Base-by-base conservation (phyloP, 768 basidiomycete species). In the Boletellus sp. region DNA sequence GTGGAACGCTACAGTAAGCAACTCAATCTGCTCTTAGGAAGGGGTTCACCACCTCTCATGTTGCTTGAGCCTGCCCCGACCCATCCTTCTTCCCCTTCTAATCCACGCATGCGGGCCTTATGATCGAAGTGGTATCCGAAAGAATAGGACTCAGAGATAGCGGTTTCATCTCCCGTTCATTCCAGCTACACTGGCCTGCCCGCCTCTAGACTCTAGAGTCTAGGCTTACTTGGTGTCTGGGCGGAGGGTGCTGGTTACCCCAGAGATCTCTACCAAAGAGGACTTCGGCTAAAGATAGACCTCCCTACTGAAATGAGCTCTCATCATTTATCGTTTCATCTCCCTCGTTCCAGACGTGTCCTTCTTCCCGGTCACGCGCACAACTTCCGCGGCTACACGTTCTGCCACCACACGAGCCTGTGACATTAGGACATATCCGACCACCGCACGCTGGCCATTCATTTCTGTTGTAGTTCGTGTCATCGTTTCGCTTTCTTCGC, bases 401-500 rank as follows among this genome's bases (percentile, higher is more conserved):
- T n/a, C 82, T 45, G 57, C 60, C 2, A 48, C 78, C 17, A 70
- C 77, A 26, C 69, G 89, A 90, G 61, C 74, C 81, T 12, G 65
- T 65, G 1, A 68, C 81, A 39, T 65, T 81, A 35, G 74, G 74
- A 31, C 85, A 17, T 75, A 73, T 37, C 74, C 67, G 3, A 66
- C 86, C 47, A 77, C 79, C 6, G 68, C 69, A 20, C 70, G 75
- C 15, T 81, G 77, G 74, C 59, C 88, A 11, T 73, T 89, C 51
- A 55, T 76, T 33, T 71, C 89, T 15, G 76, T 62, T 23, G 73
- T 71, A 22, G 81, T 72, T 3, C 92, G 88, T 64, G 83, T 92
- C 54, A 74, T 90, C 44, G 78, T 76, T 26, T 93, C 22, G 77
- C 86, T 0, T 90, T 92, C 69, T 78, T 91, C 54, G 69, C 81